Evolutionary conservation across 1,284 basidiomycete genomes (phyloP).

Genomic region (Vanrija sp.): DNA sequence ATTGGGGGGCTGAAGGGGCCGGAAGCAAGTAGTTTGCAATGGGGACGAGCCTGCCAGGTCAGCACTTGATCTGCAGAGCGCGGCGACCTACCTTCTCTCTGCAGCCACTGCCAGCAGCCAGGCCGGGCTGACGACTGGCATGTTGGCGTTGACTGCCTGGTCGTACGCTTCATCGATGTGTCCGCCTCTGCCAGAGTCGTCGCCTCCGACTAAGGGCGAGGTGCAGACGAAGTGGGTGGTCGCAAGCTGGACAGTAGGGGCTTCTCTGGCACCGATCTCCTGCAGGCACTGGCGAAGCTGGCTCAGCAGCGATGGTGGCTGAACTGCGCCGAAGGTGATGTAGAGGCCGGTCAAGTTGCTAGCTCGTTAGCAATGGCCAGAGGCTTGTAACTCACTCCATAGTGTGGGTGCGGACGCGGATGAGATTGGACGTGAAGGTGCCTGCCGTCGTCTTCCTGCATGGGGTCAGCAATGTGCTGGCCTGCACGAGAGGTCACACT

Average conservation of each 20-base stretch:
- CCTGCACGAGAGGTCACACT: constrained; percentile 10
- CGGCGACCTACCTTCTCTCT: constrained; percentile 64
- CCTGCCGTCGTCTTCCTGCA: constrained; percentile 71
- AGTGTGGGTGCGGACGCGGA: constrained; percentile 80
- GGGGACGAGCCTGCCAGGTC: constrained; percentile 66
- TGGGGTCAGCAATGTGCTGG: not conserved
- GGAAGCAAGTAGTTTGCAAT: constrained; percentile 79
- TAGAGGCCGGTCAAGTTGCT: constrained; percentile 86
- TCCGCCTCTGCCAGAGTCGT: constrained; percentile 48
- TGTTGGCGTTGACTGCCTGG: constrained; percentile 79
- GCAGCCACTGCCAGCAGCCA: constrained; percentile 82
- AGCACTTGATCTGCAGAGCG: not conserved
- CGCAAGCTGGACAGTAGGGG: constrained; percentile 89
- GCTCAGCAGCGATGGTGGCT: constrained; percentile 68
- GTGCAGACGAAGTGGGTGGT: constrained; percentile 96
- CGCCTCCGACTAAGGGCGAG: constrained; percentile 63
- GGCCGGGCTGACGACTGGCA: constrained; percentile 82
- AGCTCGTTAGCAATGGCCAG: not conserved
- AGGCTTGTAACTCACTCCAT: constrained; percentile 54
- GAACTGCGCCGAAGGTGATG: constrained; percentile 84
- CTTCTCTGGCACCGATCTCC: constrained; percentile 82
- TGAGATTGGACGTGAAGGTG: constrained; percentile 73
- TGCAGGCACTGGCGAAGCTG: constrained; percentile 70
- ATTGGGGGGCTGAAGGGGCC: constrained; percentile 53
- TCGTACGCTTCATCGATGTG: constrained; percentile 72